phyloP scores from a whole-genome alignment of 305 asterid genomes.

The Fraxinus sp. region DNA sequence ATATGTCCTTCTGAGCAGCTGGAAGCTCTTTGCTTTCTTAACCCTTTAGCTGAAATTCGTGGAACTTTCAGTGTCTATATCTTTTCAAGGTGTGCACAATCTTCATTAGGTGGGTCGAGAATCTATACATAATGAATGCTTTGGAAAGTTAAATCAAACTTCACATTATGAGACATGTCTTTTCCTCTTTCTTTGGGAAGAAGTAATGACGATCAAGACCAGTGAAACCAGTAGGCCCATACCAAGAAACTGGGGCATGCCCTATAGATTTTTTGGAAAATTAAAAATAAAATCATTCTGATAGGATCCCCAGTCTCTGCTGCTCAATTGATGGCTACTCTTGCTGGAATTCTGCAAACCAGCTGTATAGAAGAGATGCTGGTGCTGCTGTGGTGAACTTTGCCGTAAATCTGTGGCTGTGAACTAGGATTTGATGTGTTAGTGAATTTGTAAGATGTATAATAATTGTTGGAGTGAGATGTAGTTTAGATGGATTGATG shows the following conservation, averaged over 20 bases:
- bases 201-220: background rate
- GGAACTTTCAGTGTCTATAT: background rate
- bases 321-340: too few relatives aligned
- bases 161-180: background rate
- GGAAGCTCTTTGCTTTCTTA: background rate
- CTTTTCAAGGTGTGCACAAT: background rate
- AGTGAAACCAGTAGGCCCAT: background rate
- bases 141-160: background rate
- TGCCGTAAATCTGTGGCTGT: too few relatives aligned
- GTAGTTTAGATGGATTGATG: too few relatives aligned
- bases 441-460: too few relatives aligned
- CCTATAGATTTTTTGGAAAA: background rate
- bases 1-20: background rate
- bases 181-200: background rate
- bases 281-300: background rate
- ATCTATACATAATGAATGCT: background rate
- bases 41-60: background rate
- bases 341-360: too few relatives aligned
- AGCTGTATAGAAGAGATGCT: too few relatives aligned
- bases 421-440: too few relatives aligned
- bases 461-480: too few relatives aligned
- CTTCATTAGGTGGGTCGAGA: background rate
- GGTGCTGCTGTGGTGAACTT: too few relatives aligned
- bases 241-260: background rate
- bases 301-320: too few relatives aligned